Evolutionary conservation across 192 early-diverging fungal species (phyloP).

Genomic region (Phlyctochytrium arcticum): DNA sequence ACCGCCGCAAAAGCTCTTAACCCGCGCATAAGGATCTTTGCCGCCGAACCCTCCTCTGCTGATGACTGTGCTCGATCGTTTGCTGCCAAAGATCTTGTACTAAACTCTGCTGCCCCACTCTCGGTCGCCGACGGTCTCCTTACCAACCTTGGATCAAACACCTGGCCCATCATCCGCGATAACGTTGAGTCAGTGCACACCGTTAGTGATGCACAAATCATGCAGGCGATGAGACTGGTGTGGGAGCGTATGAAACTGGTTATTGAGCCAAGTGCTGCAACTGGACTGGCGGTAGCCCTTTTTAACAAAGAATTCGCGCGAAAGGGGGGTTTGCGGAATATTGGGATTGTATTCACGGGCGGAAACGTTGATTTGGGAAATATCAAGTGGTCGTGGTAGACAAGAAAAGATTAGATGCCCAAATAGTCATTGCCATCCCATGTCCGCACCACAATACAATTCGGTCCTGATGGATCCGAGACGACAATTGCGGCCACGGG

Average conservation of each 20-base stretch:
- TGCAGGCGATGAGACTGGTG: conserved; percentile 44
- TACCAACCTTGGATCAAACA: conserved; percentile 38
- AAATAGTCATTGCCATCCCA: no score
- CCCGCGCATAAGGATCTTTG: conserved; percentile 41
- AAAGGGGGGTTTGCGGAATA: conserved; percentile 28
- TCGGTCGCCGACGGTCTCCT: conserved; percentile 53
- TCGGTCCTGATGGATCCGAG: no score
- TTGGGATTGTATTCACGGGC: conserved; percentile 49
- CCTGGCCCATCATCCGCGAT: conserved; percentile 46
- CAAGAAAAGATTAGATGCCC: no score
- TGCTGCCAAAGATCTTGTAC: not conserved
- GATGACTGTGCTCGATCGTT: conserved; percentile 37
- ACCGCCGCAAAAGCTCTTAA: conserved; percentile 36
- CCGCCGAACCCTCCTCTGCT: conserved; percentile 42
- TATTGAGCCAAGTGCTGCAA: conserved; percentile 50
- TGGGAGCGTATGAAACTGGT: conserved; percentile 50
- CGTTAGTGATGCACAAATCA: conserved; percentile 49
- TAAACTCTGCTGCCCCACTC: not conserved
- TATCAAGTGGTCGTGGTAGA: no score
- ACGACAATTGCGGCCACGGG: no score
- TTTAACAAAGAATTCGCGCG: conserved; percentile 24
- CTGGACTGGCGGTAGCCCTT: conserved; percentile 48
- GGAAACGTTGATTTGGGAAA: conserved; percentile 50
- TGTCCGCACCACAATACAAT: no score
- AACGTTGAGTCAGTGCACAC: conserved; percentile 49